phyloP scores from a whole-genome alignment of 768 basidiomycete genomes.

The Hemileccinum rubropunctum region DNA sequence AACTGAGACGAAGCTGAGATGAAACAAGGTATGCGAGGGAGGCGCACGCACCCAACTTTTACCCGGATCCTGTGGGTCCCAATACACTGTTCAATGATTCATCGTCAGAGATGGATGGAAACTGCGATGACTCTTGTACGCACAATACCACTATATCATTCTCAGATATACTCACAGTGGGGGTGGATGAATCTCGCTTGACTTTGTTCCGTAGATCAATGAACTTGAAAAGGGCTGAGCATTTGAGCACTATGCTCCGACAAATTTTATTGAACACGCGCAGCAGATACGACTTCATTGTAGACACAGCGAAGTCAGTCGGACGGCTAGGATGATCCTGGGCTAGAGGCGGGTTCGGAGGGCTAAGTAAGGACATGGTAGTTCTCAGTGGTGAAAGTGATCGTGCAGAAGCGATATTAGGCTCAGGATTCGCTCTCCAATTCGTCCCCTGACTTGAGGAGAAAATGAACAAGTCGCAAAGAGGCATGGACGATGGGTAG shows the following conservation, averaged over 20 bases:
- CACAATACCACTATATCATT: constrained; percentile 22
- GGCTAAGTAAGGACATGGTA: constrained; percentile 19
- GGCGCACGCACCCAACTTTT: constrained; percentile 20
- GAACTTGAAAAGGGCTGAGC: too few relatives aligned
- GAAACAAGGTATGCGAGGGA: not conserved
- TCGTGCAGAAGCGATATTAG: constrained; percentile 21
- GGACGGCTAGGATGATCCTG: constrained; percentile 72
- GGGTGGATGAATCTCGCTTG: not conserved
- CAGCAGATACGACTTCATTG: constrained; percentile 60
- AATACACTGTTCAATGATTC: constrained; percentile 5
- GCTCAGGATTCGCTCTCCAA: too few relatives aligned
- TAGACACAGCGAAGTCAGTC: constrained; percentile 77
- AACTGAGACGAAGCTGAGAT: constrained; percentile 9
- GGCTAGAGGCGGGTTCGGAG: constrained; percentile 10
- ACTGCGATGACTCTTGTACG: not conserved
- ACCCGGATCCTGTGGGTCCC: constrained; percentile 17
- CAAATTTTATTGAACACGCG: too few relatives aligned
- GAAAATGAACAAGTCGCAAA: too few relatives aligned
- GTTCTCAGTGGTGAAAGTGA: constrained; percentile 5
- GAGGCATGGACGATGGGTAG: too few relatives aligned
- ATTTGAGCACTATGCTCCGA: too few relatives aligned
- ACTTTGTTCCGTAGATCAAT: not conserved
- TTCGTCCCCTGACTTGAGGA: too few relatives aligned
- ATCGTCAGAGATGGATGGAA: not conserved
- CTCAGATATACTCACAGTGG: constrained; percentile 3